These are phyloP conservation scores for Pleurotus tuoliensis DNA, from an alignment of 768 basidiomycete genomes.

Conservation along the genomic window DNA sequence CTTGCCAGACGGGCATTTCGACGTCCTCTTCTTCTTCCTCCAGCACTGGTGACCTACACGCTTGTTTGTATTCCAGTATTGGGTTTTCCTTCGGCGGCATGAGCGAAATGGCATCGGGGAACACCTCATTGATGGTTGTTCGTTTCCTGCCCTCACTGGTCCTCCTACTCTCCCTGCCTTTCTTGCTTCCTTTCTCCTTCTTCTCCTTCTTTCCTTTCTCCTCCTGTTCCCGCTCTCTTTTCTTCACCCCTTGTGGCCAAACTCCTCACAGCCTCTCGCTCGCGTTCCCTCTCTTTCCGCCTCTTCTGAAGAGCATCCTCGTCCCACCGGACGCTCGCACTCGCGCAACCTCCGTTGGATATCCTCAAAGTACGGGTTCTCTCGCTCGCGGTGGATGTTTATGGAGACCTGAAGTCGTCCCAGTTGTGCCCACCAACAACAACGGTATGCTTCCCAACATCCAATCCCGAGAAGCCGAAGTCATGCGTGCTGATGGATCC, in stretches of 20 bases:
- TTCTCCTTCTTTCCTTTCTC: constrained; percentile 19
- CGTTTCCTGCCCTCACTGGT: constrained; percentile 50
- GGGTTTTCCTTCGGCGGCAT: constrained; percentile 5
- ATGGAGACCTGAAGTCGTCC: too few species aligned
- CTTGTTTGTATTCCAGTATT: constrained; percentile 12
- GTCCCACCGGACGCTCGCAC: constrained; percentile 46
- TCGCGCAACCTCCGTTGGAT: constrained; percentile 36
- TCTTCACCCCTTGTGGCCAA: constrained; percentile 15
- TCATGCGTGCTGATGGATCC: too few species aligned
- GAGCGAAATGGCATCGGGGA: constrained; percentile 37
- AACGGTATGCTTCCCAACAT: too few species aligned
- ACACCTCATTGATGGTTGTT: constrained; percentile 55
- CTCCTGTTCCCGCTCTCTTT: constrained; percentile 15
- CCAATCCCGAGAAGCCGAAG: too few species aligned
- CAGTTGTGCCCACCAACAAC: too few species aligned
- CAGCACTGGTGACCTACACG: too few species aligned
- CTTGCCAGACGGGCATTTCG: constrained; percentile 16
- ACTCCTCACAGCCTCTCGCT: constrained; percentile 32
- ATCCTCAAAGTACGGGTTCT: constrained; percentile 25
- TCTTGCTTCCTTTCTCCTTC: constrained; percentile 20
- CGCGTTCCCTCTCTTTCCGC: constrained; percentile 36
- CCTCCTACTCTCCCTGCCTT: constrained; percentile 39
- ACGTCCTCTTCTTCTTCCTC: neutral
- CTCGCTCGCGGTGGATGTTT: neutral
- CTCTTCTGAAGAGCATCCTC: constrained; percentile 45